Base-by-base conservation (phyloP, 202 grass and related monocot species). In the Dendrocalamus latiflorus region DNA sequence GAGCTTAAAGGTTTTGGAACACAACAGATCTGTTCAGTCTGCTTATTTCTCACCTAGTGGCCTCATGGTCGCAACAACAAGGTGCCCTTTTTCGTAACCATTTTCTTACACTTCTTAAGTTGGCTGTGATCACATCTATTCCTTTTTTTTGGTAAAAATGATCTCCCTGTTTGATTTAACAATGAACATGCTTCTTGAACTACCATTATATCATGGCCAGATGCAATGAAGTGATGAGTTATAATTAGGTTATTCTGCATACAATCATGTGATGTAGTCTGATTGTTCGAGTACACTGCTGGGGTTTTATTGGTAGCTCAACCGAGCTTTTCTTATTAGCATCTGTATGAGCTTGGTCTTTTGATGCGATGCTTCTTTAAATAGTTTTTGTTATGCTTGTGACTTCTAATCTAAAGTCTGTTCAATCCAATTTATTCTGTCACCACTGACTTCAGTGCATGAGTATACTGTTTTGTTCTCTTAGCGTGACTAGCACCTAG, bases 41-140 rank as follows among this genome's bases (percentile, higher is more conserved):
- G 92, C 92, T 67, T 94, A 93, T 87, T 98, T 98, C 75, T 98
- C 95, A 65, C 95, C 92, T 74, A 86, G 85, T 86, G 90, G 95
- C 47, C 51, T 20, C 74, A 59, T 76, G 74, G 39, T 98, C 47
- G 95, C 87, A 65, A 90, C 95, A 75, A 94, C 95, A 81, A 88
- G 95, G 95, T 98, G 76, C 69, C 37, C 45, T 49, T 64, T 70
- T 62, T 55, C 1, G 57, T 57, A 41, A 25, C 21, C 9, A 43
- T 39, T 71, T 86, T 41, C 51, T 6, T 80, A 64, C 21, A 56
- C 16, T 41, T 64, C n/a, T 62, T 77, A 45, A 17, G 33, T 37
- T 71, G 16, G 13, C 4, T 45, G 49, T 53, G 24, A 20, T 74
- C 18, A 63, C 14, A 9, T 68, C 3, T n/a, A 8, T 61, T 72